Evolutionary conservation across 768 basidiomycete genomes (phyloP).

Genomic region (Boletus pseudopeckii): DNA sequence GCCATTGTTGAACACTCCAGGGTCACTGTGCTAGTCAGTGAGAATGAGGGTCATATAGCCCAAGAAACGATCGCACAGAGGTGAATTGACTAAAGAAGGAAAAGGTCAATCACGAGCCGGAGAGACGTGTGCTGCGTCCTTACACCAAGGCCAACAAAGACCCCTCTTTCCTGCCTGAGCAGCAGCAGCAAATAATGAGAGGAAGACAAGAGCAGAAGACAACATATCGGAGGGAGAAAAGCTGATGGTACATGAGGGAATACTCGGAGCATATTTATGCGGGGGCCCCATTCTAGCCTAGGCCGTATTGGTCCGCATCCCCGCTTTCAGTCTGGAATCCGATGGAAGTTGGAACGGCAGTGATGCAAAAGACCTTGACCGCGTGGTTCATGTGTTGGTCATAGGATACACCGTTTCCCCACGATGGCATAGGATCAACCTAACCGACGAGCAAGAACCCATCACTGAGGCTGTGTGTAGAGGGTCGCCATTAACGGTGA

Average conservation of each 20-base stretch:
- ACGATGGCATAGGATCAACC: neutral
- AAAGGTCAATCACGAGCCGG: neutral
- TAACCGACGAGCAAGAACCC: neutral
- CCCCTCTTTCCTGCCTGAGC: conserved; percentile 37
- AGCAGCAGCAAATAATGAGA: conserved; percentile 14
- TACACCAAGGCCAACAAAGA: conserved; percentile 37
- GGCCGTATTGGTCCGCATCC: too few relatives aligned
- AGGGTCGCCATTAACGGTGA: neutral
- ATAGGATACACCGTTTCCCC: neutral
- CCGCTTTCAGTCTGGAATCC: neutral
- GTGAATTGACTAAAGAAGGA: conserved; percentile 20
- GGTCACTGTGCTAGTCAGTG: conserved; percentile 19
- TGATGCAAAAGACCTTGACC: neutral
- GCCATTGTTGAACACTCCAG: conserved; percentile 33
- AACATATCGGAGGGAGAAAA: conserved; percentile 14
- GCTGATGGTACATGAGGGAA: neutral
- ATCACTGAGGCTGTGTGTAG: neutral
- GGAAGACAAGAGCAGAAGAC: conserved; percentile 12
- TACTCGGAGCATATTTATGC: conserved; percentile 11
- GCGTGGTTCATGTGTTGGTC: neutral
- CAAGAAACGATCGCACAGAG: conserved; percentile 26
- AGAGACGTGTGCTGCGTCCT: neutral
- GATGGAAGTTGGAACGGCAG: neutral
- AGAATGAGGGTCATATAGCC: neutral
- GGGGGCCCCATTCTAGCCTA: too few relatives aligned